These are phyloP conservation scores for Cetradonia linearis DNA, from an alignment of 495 filamentous ascomycete genomes.

Conservation along the genomic window DNA sequence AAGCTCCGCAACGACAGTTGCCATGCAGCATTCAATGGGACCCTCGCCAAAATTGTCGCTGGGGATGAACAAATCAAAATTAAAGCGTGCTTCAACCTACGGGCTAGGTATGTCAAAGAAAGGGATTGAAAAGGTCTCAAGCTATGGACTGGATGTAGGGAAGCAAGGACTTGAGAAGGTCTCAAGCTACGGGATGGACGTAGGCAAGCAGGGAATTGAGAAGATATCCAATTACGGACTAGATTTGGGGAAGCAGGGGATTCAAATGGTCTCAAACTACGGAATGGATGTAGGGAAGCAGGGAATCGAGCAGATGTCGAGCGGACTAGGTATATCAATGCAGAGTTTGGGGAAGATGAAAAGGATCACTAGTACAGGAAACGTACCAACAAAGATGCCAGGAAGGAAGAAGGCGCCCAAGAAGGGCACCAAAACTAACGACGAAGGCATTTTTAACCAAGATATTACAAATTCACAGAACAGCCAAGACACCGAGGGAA, in stretches of 20 bases:
- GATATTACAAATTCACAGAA: not conserved
- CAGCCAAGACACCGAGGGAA: not conserved
- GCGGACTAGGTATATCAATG: conserved; percentile 1
- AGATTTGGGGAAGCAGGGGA: not conserved
- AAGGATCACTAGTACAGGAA: conserved; percentile 2
- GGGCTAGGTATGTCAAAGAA: conserved; percentile 3
- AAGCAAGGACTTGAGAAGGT: conserved; percentile 8
- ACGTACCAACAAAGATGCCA: conserved; percentile 3
- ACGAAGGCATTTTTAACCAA: not conserved
- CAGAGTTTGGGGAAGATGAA: not conserved
- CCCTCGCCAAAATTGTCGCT: not conserved
- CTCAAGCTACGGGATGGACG: not conserved
- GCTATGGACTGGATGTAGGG: not conserved
- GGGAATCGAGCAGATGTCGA: not conserved
- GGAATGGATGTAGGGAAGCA: conserved; percentile 5
- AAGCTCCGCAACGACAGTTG: not conserved
- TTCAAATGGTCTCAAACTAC: not conserved
- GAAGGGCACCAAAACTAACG: not conserved
- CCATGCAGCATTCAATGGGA: not conserved
- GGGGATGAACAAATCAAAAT: not conserved
- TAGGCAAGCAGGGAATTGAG: conserved; percentile 4
- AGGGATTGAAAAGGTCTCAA: conserved; percentile 2
- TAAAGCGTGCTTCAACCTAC: conserved; percentile 9
- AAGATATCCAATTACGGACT: not conserved
- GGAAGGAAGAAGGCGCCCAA: not conserved